Evolutionary conservation across 2,329 filamentous ascomycete genomes (phyloP), one percentile per base, ranked within the genome.

Genomic region (Lecanicillium sp.): DNA sequence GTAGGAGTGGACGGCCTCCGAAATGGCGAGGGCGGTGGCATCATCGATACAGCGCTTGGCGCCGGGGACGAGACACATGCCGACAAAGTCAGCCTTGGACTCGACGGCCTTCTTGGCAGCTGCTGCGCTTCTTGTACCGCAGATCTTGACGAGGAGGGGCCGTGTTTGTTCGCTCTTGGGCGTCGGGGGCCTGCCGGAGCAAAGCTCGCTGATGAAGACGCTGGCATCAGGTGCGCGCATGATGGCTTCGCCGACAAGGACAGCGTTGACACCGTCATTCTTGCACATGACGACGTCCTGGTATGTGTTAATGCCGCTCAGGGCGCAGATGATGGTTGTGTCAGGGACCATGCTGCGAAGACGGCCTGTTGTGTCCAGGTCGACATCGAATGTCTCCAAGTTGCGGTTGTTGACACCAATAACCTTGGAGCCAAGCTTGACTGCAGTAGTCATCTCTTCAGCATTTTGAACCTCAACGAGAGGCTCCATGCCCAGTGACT

Each of bases 391-490:
- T 60, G 85, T 97, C 57, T 91, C 91, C 11, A 98, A 75, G 61
- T 98, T 95, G 48, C 93, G 84, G 71, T 98, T 98, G 70, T 98
- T 98, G 57, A 98, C 93, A 21, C 93, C 93, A 59, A 98, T 95
- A 30, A 89, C 91, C 67, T 90, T 86, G 19, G 93, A 80, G 10
- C 91, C 93, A 19, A 98, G 76, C 49, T 86, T 79, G 38, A 96
- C 82, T 7, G 94, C 93, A 49, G 83, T 83, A 32, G 84, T 77
- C 88, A 96, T 98, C 67, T 98, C 93, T 42, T 93, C 87, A 0
- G 84, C 82, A 35, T 86, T 98, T 62, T 98, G 95, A 23, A 98
- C 93, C 65, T 98, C 93, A 2, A 98, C 93, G 24, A 98, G 70
- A 27, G 93, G 93, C 68, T 98, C 94, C 93, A 98, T 98, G 15